Conservation (phyloP, 1,139 yeast species). For the Geotrichum reessii region DNA sequence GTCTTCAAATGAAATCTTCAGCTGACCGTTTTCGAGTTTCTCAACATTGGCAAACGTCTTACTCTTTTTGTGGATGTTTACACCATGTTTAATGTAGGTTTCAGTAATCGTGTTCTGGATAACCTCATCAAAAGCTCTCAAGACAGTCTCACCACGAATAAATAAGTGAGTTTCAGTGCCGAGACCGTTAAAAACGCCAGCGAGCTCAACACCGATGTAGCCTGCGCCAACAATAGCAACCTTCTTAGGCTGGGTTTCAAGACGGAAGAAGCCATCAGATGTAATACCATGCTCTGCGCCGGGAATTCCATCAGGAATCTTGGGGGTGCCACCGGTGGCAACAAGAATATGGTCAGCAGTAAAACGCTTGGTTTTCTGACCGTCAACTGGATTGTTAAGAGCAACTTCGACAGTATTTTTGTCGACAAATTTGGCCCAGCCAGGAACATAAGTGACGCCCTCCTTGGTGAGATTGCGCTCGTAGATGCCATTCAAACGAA, state of each 20-base stretch:
- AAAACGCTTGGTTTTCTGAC: slow-evolving; percentile 49
- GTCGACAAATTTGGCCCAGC: slow-evolving; percentile 68
- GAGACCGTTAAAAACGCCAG: slow-evolving; percentile 86
- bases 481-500: slow-evolving; percentile 86
- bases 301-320: slow-evolving; percentile 61
- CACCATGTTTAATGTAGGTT: slow-evolving; percentile 72
- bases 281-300: slow-evolving; percentile 82
- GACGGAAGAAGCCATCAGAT: slow-evolving; percentile 85
- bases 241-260: slow-evolving; percentile 75
- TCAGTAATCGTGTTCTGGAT: slow-evolving; percentile 77
- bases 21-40: slow-evolving; percentile 52
- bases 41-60: slow-evolving; percentile 54
- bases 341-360: slow-evolving; percentile 78
- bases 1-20: slow-evolving; percentile 53
- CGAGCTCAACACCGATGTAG: slow-evolving; percentile 89
- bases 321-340: slow-evolving; percentile 91
- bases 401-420: slow-evolving; percentile 70
- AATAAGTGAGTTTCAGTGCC: slow-evolving; percentile 85
- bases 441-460: slow-evolving; percentile 80
- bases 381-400: slow-evolving; percentile 30
- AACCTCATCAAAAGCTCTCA: slow-evolving; percentile 78
- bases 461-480: slow-evolving; percentile 80
- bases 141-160: slow-evolving; percentile 84
- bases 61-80: slow-evolving; percentile 66
- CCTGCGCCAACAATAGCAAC: slow-evolving; percentile 98